These are phyloP conservation scores for Cyberlindnera amylophila DNA, from an alignment of 805 yeast species.

Conservation along the genomic window DNA sequence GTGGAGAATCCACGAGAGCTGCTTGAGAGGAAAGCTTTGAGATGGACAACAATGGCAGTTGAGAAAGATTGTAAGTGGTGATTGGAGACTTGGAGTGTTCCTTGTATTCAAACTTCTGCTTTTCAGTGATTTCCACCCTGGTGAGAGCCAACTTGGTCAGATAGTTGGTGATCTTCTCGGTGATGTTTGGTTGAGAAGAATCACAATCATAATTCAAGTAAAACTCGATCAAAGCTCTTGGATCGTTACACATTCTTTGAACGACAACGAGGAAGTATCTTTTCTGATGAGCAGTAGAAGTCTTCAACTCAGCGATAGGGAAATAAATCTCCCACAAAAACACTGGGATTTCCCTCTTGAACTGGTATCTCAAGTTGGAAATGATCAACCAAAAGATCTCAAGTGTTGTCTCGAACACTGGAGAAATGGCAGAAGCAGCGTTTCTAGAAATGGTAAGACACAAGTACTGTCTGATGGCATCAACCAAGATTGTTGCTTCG, in stretches of 20 bases:
- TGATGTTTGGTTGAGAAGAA: constrained; percentile 69
- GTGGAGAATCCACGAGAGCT: constrained; percentile 50
- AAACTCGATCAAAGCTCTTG: constrained; percentile 85
- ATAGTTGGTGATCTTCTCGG: constrained; percentile 78
- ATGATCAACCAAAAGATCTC: constrained; percentile 92
- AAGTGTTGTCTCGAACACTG: constrained; percentile 85
- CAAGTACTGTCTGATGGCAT: constrained; percentile 79
- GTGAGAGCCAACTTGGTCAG: constrained; percentile 64
- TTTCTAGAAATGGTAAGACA: constrained; percentile 83
- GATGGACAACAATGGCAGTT: constrained; percentile 74
- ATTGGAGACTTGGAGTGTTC: constrained; percentile 52
- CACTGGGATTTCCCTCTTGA: constrained; percentile 91
- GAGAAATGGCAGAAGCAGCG: constrained; percentile 87
- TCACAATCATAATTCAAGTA: constrained; percentile 96
- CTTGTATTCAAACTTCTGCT: constrained; percentile 57
- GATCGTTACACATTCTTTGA: constrained; percentile 80
- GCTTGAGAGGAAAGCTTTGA: constrained; percentile 48
- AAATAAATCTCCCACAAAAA: constrained; percentile 89
- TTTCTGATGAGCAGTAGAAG: constrained; percentile 91
- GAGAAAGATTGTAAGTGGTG: constrained; percentile 68
- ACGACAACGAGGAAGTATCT: constrained; percentile 79
- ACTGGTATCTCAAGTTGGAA: constrained; percentile 77
- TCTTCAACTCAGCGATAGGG: constrained; percentile 88
- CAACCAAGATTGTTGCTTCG: constrained; percentile 60
- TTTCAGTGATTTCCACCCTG: constrained; percentile 65